Evolutionary conservation across 2,329 filamentous ascomycete species (phyloP).

Genomic region (Decorospora gaudefroyi): DNA sequence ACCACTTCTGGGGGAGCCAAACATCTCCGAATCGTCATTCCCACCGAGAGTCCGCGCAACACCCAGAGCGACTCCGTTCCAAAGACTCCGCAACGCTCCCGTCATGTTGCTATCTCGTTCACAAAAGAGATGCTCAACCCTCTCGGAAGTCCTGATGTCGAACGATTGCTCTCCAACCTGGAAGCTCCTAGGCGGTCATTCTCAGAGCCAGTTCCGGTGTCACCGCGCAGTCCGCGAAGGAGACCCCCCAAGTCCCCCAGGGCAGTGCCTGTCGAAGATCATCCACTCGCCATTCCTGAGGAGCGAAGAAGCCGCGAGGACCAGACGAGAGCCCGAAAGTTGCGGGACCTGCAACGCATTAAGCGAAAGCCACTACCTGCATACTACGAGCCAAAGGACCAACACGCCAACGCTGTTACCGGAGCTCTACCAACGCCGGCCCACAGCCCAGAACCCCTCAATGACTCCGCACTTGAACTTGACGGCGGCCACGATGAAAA

Average conservation of each 20-base stretch:
- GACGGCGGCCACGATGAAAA: conserved; percentile 13
- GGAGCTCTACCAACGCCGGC: conserved; percentile 22
- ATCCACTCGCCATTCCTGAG: conserved; percentile 31
- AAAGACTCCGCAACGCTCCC: conserved; percentile 13
- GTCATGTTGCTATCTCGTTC: conserved; percentile 26
- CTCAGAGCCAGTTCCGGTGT: conserved; percentile 17
- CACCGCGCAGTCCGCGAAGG: conserved; percentile 23
- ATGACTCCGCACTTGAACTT: conserved; percentile 3
- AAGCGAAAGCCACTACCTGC: conserved; percentile 25
- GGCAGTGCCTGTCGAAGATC: conserved; percentile 26
- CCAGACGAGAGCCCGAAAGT: conserved; percentile 7
- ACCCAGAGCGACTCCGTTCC: conserved; percentile 14
- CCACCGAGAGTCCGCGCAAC: conserved; percentile 15
- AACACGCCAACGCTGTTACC: conserved; percentile 9
- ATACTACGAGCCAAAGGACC: conserved; percentile 5
- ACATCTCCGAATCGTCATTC: conserved; percentile 39
- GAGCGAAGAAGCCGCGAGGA: conserved; percentile 23
- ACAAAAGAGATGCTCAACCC: conserved; percentile 39
- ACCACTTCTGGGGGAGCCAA: conserved; percentile 36
- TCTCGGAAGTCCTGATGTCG: conserved; percentile 24
- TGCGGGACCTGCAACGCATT: conserved; percentile 34
- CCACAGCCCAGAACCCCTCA: conserved; percentile 21
- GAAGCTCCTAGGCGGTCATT: conserved; percentile 17
- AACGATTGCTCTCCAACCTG: conserved; percentile 22
- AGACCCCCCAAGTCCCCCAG: conserved; percentile 20